phyloP scores from a whole-genome alignment of 2,329 filamentous ascomycete genomes.

The Ophiocordyceps robertsii region DNA sequence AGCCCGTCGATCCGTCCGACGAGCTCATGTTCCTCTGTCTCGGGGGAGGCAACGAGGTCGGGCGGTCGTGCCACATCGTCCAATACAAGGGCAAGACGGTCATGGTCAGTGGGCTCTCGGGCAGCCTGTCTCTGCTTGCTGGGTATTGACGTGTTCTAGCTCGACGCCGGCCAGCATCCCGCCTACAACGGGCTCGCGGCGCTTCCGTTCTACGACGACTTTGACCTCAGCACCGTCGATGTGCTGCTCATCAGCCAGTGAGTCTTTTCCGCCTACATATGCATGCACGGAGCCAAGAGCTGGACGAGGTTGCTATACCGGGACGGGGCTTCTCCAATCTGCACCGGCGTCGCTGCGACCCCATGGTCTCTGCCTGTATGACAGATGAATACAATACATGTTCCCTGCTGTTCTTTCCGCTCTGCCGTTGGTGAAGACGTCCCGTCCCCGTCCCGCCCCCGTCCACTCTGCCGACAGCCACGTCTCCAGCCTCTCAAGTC shows the following conservation, averaged over 20 bases:
- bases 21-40: constrained; percentile 90
- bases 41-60: constrained; percentile 93
- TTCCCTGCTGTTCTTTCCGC: neutral
- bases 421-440: constrained; percentile 4
- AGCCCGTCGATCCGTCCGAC: constrained; percentile 84
- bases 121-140: neutral
- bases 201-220: constrained; percentile 95
- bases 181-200: constrained; percentile 89
- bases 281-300: neutral
- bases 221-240: constrained; percentile 93
- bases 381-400: constrained; percentile 26
- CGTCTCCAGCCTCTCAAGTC: neutral
- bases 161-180: constrained; percentile 94
- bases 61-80: constrained; percentile 91
- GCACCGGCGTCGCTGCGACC: too few relatives aligned
- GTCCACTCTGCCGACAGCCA: neutral
- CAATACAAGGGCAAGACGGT: constrained; percentile 99
- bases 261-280: constrained; percentile 25
- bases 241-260: constrained; percentile 98
- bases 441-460: neutral
- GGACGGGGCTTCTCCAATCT: too few relatives aligned
- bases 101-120: constrained; percentile 50
- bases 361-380: too few relatives aligned
- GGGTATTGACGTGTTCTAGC: constrained; percentile 32
- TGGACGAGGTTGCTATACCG: too few relatives aligned